phyloP scores from a whole-genome alignment of 208 protist species.

The Trypanosoma mega region DNA sequence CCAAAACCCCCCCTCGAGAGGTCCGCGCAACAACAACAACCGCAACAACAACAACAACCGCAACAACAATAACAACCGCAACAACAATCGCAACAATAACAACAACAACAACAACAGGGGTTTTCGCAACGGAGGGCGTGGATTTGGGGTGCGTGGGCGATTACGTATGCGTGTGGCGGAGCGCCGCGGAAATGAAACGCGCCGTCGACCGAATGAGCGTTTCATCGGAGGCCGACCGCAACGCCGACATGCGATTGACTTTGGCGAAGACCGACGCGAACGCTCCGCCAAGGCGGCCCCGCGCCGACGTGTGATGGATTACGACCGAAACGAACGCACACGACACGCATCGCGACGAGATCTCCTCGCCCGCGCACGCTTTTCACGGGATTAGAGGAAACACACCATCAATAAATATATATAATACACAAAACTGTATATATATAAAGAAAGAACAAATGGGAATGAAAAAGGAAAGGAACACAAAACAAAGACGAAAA shows the following conservation, averaged over 20 bases:
- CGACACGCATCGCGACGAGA: slow-evolving; percentile 43
- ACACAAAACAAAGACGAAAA: too few relatives aligned
- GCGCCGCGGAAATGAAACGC: not conserved
- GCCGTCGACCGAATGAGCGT: not conserved
- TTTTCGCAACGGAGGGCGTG: too few relatives aligned
- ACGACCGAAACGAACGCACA: slow-evolving; percentile 70
- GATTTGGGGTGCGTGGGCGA: too few relatives aligned
- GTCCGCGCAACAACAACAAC: slow-evolving; percentile 13
- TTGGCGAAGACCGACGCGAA: slow-evolving; percentile 25
- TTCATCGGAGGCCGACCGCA: not conserved
- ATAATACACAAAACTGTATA: not conserved
- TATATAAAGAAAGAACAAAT: not conserved
- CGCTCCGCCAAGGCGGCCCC: slow-evolving; percentile 53
- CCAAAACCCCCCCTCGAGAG: not conserved
- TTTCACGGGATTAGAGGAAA: slow-evolving; percentile 46
- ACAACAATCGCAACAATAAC: slow-evolving; percentile 19
- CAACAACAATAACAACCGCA: slow-evolving; percentile 9
- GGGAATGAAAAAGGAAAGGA: not conserved
- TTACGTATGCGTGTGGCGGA: not conserved
- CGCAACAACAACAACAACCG: slow-evolving; percentile 17
- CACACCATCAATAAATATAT: not conserved
- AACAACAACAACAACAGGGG: too few relatives aligned
- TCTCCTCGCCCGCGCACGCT: slow-evolving; percentile 55
- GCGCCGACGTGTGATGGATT: slow-evolving; percentile 35
- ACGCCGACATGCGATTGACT: slow-evolving; percentile 24